phyloP scores from a whole-genome alignment of 2,329 filamentous ascomycete genomes.

The Cadophora sp. region DNA sequence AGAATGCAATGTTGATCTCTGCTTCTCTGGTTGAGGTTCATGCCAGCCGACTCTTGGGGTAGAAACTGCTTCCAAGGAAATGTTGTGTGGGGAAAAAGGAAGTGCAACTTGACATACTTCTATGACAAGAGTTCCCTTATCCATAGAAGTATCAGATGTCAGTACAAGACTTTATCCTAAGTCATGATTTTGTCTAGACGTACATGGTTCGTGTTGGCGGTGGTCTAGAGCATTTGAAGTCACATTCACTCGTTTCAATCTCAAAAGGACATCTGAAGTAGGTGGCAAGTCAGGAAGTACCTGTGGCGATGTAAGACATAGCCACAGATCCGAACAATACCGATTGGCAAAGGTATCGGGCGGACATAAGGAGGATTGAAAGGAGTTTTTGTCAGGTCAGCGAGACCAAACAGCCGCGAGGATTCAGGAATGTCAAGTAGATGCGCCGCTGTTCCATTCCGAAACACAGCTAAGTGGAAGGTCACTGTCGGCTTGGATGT shows the following conservation, averaged over 20 bases:
- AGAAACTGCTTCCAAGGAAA: neutral
- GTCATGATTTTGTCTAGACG: neutral
- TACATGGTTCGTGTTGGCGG: neutral
- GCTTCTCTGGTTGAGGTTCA: neutral
- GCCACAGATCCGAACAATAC: too few relatives aligned
- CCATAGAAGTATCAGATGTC: neutral
- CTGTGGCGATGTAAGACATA: too few relatives aligned
- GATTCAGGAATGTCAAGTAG: neutral
- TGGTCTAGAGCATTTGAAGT: neutral
- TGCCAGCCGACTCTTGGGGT: neutral
- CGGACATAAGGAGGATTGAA: neutral
- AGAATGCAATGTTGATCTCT: neutral
- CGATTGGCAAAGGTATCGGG: too few relatives aligned
- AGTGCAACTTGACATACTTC: neutral
- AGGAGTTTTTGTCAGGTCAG: neutral
- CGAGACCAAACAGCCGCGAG: neutral
- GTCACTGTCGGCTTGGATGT: neutral
- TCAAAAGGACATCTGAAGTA: neutral
- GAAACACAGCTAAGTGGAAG: neutral
- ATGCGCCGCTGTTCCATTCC: neutral
- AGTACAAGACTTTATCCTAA: neutral
- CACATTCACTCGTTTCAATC: neutral
- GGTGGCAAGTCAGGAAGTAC: too few relatives aligned
- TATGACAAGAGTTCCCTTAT: too few relatives aligned
- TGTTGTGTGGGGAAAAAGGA: neutral